These are phyloP conservation scores for Coemansia sp. DNA, from an alignment of 192 early-diverging fungal genomes.

Conservation along the genomic window DNA sequence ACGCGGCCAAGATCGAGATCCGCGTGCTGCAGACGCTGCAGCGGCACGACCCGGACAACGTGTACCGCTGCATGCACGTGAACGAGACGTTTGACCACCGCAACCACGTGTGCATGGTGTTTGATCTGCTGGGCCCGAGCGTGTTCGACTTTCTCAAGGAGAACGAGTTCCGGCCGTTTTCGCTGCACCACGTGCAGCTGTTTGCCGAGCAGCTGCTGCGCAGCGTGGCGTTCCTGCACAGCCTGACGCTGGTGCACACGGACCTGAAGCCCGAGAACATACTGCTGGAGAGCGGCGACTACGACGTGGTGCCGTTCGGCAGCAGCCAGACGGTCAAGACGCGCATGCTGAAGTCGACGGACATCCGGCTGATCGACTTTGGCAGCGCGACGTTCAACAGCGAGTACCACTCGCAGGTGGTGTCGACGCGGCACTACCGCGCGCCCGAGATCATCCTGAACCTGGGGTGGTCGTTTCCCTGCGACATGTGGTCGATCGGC, in stretches of 20 bases:
- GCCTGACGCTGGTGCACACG: conserved; percentile 84
- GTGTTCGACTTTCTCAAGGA: conserved; percentile 97
- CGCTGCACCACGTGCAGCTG: conserved; percentile 73
- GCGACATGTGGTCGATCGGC: conserved; percentile 97
- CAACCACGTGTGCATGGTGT: conserved; percentile 98
- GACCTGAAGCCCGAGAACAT: conserved; percentile 98
- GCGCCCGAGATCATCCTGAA: conserved; percentile 96
- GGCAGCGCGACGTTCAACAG: conserved; percentile 90
- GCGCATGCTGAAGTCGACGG: conserved; percentile 63
- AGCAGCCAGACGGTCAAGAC: conserved; percentile 53
- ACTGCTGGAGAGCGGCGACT: conserved; percentile 64
- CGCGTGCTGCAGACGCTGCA: conserved; percentile 77
- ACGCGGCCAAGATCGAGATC: conserved; percentile 88
- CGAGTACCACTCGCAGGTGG: conserved; percentile 87
- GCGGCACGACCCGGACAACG: conserved; percentile 73
- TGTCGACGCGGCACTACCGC: conserved; percentile 93
- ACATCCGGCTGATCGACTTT: conserved; percentile 93
- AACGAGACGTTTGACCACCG: conserved; percentile 78
- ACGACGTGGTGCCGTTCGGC: conserved; percentile 54
- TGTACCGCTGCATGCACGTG: conserved; percentile 84
- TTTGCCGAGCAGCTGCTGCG: conserved; percentile 82
- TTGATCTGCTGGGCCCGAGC: conserved; percentile 81
- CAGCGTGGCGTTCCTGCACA: conserved; percentile 89
- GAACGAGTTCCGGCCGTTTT: conserved; percentile 86
- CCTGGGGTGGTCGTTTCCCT: conserved; percentile 92